Evolutionary conservation across 129 eudicot genomes (phyloP).

Genomic region (Chrysanthemum seticuspe): DNA sequence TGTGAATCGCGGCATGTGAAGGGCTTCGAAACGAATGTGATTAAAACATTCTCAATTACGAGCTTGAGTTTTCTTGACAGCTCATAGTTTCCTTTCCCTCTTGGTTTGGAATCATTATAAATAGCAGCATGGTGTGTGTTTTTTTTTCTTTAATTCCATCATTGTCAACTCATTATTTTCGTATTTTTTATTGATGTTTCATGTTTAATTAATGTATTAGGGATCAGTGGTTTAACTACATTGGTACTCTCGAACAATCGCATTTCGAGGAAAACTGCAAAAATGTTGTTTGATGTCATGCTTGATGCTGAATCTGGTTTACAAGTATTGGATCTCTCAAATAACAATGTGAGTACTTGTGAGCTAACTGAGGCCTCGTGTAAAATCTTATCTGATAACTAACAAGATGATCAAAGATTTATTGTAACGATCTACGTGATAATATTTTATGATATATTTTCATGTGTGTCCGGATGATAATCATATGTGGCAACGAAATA

Average conservation of each 20-base stretch:
- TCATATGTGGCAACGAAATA: too few species aligned
- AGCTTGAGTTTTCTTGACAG: slow-evolving; percentile 63
- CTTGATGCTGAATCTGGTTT: slow-evolving; percentile 61
- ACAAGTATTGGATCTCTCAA: slow-evolving; percentile 66
- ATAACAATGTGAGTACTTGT: slow-evolving; percentile 63
- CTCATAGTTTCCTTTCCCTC: slow-evolving; percentile 48
- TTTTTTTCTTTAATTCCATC: neutral
- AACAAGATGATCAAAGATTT: too few species aligned
- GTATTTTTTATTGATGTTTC: neutral
- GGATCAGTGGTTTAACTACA: slow-evolving; percentile 51
- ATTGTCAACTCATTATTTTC: neutral
- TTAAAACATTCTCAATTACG: slow-evolving; percentile 59
- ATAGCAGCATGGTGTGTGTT: slow-evolving; percentile 54
- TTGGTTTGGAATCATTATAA: slow-evolving; percentile 49
- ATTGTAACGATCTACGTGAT: too few species aligned
- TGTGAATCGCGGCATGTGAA: slow-evolving; percentile 46
- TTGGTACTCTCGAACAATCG: slow-evolving; percentile 54
- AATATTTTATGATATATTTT: too few species aligned
- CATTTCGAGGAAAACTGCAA: slow-evolving; percentile 52
- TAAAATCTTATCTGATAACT: too few species aligned
- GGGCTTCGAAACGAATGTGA: slow-evolving; percentile 43
- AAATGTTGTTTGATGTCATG: slow-evolving; percentile 51
- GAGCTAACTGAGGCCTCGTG: slow-evolving; percentile 61
- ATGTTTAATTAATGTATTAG: slow-evolving; percentile 7
- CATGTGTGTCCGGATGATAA: too few species aligned